Base-by-base conservation (phyloP, 768 basidiomycete genomes). In the Agaricus bisporus region DNA sequence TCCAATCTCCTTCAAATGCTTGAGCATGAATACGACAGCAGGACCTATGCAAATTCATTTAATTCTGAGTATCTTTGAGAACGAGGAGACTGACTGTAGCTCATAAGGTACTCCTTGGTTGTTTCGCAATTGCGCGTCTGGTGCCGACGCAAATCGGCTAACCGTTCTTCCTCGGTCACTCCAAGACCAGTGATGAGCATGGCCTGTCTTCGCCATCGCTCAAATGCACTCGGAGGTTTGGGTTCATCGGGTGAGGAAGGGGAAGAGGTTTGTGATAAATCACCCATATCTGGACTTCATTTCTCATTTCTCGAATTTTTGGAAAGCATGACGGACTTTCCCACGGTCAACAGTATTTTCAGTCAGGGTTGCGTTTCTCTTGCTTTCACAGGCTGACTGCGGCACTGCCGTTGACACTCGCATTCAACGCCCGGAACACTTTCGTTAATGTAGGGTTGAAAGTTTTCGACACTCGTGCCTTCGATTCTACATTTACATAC, bases 11-110 rank as follows among this genome's bases (percentile, higher is more conserved):
- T 80, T 73, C n/a, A 98, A 78, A 62, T 97, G 94, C 63, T 92
- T 86, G 36, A 94, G 75, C 86, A 99, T 91, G 71, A 98, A 97
- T 8, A 85, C 80, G 1, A 98, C 80, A 3, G 83, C 72, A 10
- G 94, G 93, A 64, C 92, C 95, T 97, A 41, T 28, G 8, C 15
- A 41, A 32, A 6, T 32, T 11, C 2, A 32, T 11, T 32, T 11
- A 7, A 3, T 1, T 22, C 22, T 4, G 22, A 32, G 32, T 32
- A 7, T 11, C 32, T 8, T 11, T 32, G 8, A 32, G 8, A 7
- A 6, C 32, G 11, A 32, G 32, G 50, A 41, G 29, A 77, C 86
- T 58, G 57, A 90, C 89, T 90, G 63, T 76, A 80, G 52, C 80
- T 72, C 74, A 88, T 78, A 37, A 91, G 67, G 49, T 83, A 80